Evolutionary conservation across 2,329 filamentous ascomycete species (phyloP), one percentile per base, ranked within the genome.

Genomic region (Fusarium abutilonis): DNA sequence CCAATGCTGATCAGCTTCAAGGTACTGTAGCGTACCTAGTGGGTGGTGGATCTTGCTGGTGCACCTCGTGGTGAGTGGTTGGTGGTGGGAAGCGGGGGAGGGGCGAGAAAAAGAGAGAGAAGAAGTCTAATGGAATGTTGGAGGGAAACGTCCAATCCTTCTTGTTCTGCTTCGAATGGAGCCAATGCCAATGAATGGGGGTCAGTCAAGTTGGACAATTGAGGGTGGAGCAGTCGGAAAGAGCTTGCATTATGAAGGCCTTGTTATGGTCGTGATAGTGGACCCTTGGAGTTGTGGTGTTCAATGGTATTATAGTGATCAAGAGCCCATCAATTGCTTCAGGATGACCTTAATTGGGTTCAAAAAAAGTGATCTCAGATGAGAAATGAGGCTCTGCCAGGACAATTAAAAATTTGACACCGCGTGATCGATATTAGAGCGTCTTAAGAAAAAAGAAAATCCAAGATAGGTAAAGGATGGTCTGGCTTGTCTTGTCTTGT

Each of bases 381-480:
- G 38, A 21, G 38, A 15, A 38, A 59, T 66, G 62, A 66, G 62
- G 62, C 62, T 65, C 61, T 64, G 44, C 41, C 49, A 41, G 32
- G 15, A 13, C 43, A 34, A 43, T 32, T 56, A 29, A 42, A 51
- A 52, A 56, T 32, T 52, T 51, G 17, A 40, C 11, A 62, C 11
- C 62, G 64, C 54, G 49, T 52, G 56, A 51, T 64, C 54, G 38
- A 56, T 43, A 39, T 49, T 21, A 15, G 63, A 64, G 45, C 52
- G 51, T 40, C 48, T 52, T 51, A 28, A 53, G 56, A 29, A 63
- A 64, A 69, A 69, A 60, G 58, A 57, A 68, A 69, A 45, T 54
- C 51, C 66, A 62, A 64, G 58, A 57, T 64, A 52, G 56, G 61
- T 57, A 54, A 56, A 57, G 64, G 31, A 34, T 34, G 31, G 31